These are phyloP conservation scores for Cercospora sesami DNA, from an alignment of 2,329 filamentous ascomycete genomes.

Conservation along the genomic window DNA sequence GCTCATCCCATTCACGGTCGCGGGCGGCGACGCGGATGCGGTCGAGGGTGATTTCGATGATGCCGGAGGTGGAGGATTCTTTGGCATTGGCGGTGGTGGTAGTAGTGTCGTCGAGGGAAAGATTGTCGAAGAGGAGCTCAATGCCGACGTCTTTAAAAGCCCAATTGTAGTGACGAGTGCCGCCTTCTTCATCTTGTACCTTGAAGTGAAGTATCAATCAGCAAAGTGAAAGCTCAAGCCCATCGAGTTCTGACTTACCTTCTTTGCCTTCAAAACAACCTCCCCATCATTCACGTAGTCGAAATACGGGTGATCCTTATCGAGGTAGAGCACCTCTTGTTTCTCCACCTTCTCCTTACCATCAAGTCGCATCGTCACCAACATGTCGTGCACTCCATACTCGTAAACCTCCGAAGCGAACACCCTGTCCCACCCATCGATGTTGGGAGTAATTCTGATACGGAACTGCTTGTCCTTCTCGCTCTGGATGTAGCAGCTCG, in stretches of 20 bases:
- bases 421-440: background rate
- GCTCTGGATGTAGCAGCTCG: constrained; percentile 19
- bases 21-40: background rate
- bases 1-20: background rate
- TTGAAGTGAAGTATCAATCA: background rate
- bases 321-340: constrained; percentile 17
- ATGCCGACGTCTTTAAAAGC: background rate
- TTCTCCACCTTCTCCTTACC: constrained; percentile 14
- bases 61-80: background rate
- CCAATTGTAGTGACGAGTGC: background rate
- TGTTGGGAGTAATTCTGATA: constrained; percentile 15
- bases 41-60: background rate
- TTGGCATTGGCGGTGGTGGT: background rate
- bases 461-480: constrained; percentile 18
- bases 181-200: background rate
- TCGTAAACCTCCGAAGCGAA: background rate
- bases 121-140: background rate
- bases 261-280: constrained; percentile 7
- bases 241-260: background rate
- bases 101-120: background rate
- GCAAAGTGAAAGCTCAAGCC: background rate
- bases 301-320: constrained; percentile 3
- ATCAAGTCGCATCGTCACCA: constrained; percentile 21
- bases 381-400: background rate
- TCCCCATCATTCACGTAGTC: background rate